Evolutionary conservation across 306 rosid genomes (phyloP), one percentile per base, ranked within the genome.

Genomic region (Ziziphus jujuba): DNA sequence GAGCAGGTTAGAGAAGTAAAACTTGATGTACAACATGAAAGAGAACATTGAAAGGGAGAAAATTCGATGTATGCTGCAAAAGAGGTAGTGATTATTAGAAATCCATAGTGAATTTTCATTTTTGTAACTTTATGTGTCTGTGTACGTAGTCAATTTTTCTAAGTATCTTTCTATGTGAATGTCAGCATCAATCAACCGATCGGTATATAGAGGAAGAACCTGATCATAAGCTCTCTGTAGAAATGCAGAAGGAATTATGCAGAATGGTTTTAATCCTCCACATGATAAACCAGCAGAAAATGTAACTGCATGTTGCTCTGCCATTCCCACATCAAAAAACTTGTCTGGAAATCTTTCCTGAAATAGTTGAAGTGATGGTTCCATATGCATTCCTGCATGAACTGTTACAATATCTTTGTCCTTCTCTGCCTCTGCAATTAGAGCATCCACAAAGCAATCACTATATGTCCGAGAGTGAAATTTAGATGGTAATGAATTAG

Each of bases 261-360:
- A 92, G 77, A 92, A 92, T 14, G 98, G 97, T 91, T 92, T 92
- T 75, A 92, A 73, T 51, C 98, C 97, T 64, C 97, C 97, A 69
- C 98, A 82, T 22, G 97, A 61, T 82, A 92, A 75, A 70, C 98
- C 98, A 66, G 97, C 90, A 43, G 98, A 85, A 84, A 90, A 92
- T 13, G 98, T 86, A 60, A 92, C 98, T 53, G 98, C 98, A 50
- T 92, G 98, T 75, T 92, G 98, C 84, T 92, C 98, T 5, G 97
- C 97, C 89, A 90, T 83, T 59, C 98, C 97, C 80, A 92, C 83
- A 56, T 92, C 84, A 69, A 92, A 92, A 79, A 84, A 84, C 47
- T 77, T 92, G 45, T 90, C 96, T 0, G 96, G 97, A 74, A 92
- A 82, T 61, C 79, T 84, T 52, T 84, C 86, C 36, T 43, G 93